Evolutionary conservation across 768 basidiomycete species (phyloP).

Genomic region (Leccinum aurantiacum): DNA sequence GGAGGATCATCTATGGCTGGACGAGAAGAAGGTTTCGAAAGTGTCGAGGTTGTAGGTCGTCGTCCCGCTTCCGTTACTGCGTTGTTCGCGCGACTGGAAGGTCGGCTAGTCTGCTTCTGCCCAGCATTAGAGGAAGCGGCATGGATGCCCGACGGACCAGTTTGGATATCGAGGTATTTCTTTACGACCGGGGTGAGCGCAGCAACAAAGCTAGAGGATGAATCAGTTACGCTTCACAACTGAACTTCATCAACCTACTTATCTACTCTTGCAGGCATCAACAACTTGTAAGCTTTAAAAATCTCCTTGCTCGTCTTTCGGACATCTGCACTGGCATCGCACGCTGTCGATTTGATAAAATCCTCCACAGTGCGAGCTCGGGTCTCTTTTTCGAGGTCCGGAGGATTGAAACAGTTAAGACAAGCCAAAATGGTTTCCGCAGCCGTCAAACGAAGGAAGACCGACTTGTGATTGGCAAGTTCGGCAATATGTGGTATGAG

Average conservation of each 20-base stretch:
- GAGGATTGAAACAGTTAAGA: slow-evolving; percentile 75
- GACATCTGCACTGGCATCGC: slow-evolving; percentile 75
- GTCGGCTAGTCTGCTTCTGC: slow-evolving; percentile 24
- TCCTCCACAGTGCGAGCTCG: slow-evolving; percentile 66
- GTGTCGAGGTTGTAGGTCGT: slow-evolving; percentile 10
- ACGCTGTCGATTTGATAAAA: slow-evolving; percentile 63
- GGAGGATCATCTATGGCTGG: background rate
- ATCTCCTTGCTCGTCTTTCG: slow-evolving; percentile 67
- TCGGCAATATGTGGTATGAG: slow-evolving; percentile 62
- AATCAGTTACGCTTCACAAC: slow-evolving; percentile 9
- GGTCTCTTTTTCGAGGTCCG: slow-evolving; percentile 70
- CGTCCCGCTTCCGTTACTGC: slow-evolving; percentile 9
- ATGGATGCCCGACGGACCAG: background rate
- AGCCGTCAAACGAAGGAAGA: slow-evolving; percentile 59
- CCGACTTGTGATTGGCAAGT: slow-evolving; percentile 63
- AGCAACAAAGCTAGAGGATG: slow-evolving; percentile 55
- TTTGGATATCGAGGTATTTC: slow-evolving; percentile 65
- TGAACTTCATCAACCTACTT: slow-evolving; percentile 43
- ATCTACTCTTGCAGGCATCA: slow-evolving; percentile 68
- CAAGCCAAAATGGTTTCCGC: slow-evolving; percentile 65
- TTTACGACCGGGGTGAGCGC: slow-evolving; percentile 75
- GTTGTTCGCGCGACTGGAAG: slow-evolving; percentile 24
- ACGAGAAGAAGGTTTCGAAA: slow-evolving; percentile 16
- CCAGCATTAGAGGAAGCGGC: slow-evolving; percentile 6
- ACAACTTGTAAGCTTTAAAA: slow-evolving; percentile 71